A percentile compares a stretch with the other conserved stretches of the same genome.
phyloP scores from a whole-genome alignment of 176 grass and related monocot genomes.

The Lolium multiflorum region DNA sequence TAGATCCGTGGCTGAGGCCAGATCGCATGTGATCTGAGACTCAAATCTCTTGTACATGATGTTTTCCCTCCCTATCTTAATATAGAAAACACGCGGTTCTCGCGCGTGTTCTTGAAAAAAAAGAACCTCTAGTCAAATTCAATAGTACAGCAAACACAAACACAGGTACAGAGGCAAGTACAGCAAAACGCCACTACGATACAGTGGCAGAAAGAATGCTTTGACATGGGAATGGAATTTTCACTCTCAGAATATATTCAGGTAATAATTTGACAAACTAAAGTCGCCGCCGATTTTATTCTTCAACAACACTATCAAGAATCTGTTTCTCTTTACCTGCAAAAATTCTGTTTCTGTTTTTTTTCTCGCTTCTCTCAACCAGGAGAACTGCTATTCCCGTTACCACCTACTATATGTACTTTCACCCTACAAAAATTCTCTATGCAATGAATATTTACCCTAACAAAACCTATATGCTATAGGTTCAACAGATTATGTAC shows the following conservation, averaged over 20 bases:
- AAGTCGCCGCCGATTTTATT: not conserved
- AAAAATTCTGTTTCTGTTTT: not conserved
- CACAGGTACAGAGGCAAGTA: no score
- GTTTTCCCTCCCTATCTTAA: no score
- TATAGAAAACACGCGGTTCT: no score
- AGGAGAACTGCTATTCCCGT: not conserved
- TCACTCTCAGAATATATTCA: not conserved
- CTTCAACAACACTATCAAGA: slow-evolving; percentile 1
- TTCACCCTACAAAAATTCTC: not conserved
- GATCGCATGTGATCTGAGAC: no score
- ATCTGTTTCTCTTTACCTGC: not conserved
- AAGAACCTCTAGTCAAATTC: no score
- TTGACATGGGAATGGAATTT: not conserved
- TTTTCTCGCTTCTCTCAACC: not conserved
- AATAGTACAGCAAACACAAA: no score
- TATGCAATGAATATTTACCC: not conserved
- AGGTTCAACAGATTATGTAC: slow-evolving; percentile 20
- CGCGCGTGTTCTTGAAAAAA: no score
- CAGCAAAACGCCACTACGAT: not conserved
- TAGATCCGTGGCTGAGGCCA: no score
- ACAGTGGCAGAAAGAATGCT: not conserved
- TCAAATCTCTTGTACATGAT: no score
- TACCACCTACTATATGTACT: not conserved
- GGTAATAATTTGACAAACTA: not conserved
- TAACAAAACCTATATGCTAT: slow-evolving; percentile 23